A percentile compares a stretch with the other conserved stretches of the same genome.
phyloP scores from a whole-genome alignment of 257 asterid species.

The Plantago ovata region DNA sequence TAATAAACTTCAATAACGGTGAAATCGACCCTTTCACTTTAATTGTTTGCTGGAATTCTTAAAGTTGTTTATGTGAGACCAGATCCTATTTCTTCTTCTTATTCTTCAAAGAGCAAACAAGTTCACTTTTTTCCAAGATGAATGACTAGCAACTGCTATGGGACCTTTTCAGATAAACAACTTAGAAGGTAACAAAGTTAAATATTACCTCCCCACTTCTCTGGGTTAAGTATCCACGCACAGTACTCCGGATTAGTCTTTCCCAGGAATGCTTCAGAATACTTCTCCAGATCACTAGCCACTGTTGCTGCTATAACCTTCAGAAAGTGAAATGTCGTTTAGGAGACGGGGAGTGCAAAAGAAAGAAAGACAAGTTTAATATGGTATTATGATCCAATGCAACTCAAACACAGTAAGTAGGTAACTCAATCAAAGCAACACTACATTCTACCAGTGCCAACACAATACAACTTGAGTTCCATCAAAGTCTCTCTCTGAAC shows the following conservation, averaged over 20 bases:
- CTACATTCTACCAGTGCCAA: neutral
- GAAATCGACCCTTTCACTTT: no score
- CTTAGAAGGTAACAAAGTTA: conserved; percentile 7
- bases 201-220: conserved; percentile 94
- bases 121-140: no score
- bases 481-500: neutral
- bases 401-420: neutral
- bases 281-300: conserved; percentile 71
- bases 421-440: no score
- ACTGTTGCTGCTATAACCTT: conserved; percentile 95
- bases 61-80: no score
- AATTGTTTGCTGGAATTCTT: no score
- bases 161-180: no score
- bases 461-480: neutral
- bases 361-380: neutral
- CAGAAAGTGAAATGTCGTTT: conserved; percentile 19
- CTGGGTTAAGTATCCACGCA: conserved; percentile 88
- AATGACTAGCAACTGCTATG: no score
- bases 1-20: no score
- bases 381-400: neutral
- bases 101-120: no score
- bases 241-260: conserved; percentile 83
- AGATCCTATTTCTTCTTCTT: no score
- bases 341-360: conserved; percentile 1
- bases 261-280: conserved; percentile 84